Evolutionary conservation across 306 rosid genomes (phyloP).

Genomic region (Phaseolus lunatus): DNA sequence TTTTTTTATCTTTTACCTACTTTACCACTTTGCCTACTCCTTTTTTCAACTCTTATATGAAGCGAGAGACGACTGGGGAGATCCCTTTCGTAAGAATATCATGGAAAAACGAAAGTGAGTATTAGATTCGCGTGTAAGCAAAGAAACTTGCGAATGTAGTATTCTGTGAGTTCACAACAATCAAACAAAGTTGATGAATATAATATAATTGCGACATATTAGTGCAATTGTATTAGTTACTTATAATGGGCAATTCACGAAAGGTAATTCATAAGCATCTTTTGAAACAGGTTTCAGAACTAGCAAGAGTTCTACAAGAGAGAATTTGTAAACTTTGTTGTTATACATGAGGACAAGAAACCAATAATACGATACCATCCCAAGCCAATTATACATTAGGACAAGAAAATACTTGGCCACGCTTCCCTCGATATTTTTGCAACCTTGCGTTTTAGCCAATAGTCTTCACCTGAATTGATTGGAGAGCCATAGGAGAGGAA

Average conservation of each 20-base stretch:
- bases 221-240: not conserved
- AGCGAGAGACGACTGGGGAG: not conserved
- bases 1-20: too few relatives aligned
- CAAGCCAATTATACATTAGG: too few relatives aligned
- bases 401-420: constrained; percentile 31
- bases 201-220: not conserved
- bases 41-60: not conserved
- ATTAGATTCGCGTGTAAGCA: constrained; percentile 47
- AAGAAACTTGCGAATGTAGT: constrained; percentile 27
- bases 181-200: constrained; percentile 5
- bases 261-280: constrained; percentile 1
- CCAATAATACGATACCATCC: constrained; percentile 23
- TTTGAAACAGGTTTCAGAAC: not conserved
- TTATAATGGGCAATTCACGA: not conserved
- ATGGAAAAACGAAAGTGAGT: constrained; percentile 14
- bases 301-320: not conserved
- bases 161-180: constrained; percentile 26
- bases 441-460: constrained; percentile 59
- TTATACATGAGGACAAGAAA: constrained; percentile 33
- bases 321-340: constrained; percentile 10
- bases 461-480: constrained; percentile 85
- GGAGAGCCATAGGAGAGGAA: constrained; percentile 62
- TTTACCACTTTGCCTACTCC: too few relatives aligned
- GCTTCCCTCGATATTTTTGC: constrained; percentile 46
- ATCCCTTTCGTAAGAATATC: not conserved